Conservation (phyloP, 345 rosid species). For the Abelmoschus esculentus region DNA sequence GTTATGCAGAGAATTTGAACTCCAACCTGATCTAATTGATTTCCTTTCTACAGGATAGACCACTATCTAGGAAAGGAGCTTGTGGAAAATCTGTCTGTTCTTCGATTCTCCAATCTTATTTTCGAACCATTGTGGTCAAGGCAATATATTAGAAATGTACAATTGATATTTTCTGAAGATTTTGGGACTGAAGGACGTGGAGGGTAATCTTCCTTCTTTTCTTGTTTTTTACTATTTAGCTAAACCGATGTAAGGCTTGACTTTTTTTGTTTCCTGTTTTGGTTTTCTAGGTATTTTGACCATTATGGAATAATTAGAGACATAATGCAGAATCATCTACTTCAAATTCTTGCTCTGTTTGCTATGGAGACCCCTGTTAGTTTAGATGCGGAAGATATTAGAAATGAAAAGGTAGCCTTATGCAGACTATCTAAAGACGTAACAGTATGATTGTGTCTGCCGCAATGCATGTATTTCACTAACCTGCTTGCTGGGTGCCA, state of each 20-base stretch:
- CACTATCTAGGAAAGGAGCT: conserved; percentile 97
- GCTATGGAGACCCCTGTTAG: conserved; percentile 99
- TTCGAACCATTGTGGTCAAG: conserved; percentile 97
- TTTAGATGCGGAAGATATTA: conserved; percentile 93
- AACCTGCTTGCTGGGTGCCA: conserved; percentile 21
- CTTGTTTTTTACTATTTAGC: neutral
- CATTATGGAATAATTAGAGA: conserved; percentile 95
- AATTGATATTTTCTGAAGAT: conserved; percentile 90
- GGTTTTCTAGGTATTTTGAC: conserved; percentile 69
- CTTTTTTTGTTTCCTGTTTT: neutral
- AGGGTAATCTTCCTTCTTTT: conserved; percentile 49
- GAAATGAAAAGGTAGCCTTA: conserved; percentile 76
- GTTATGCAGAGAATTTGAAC: neutral
- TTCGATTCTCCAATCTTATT: conserved; percentile 94
- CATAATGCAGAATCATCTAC: conserved; percentile 98
- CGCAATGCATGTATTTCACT: neutral
- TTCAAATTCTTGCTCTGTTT: conserved; percentile 93
- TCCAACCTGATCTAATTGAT: conserved; percentile 13
- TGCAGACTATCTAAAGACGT: neutral
- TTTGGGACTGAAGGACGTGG: conserved; percentile 99
- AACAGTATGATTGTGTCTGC: neutral
- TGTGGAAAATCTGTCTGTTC: conserved; percentile 91
- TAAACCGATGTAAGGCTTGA: neutral
- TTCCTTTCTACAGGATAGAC: conserved; percentile 62
- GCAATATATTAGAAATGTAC: conserved; percentile 87